Evolutionary conservation across 1,284 basidiomycete genomes (phyloP).

Genomic region (Singerocomus rubriflavus): DNA sequence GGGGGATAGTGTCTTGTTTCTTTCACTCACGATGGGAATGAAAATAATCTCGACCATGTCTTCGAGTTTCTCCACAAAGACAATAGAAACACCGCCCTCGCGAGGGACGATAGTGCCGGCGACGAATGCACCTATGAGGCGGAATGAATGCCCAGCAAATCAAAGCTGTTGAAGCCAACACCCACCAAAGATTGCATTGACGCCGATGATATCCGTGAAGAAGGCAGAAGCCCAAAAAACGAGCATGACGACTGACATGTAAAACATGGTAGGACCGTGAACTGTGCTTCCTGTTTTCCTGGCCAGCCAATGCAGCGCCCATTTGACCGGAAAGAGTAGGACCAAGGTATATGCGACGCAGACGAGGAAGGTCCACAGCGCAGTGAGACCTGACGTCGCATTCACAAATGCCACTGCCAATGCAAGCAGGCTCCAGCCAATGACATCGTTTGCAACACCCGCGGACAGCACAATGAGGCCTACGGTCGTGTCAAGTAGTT

Average conservation of each 20-base stretch:
- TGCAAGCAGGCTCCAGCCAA: slow-evolving; percentile 77
- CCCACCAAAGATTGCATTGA: slow-evolving; percentile 85
- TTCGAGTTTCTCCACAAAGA: slow-evolving; percentile 78
- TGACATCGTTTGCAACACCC: slow-evolving; percentile 88
- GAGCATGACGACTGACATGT: slow-evolving; percentile 78
- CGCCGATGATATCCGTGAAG: slow-evolving; percentile 92
- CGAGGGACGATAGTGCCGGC: slow-evolving; percentile 91
- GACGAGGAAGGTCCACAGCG: slow-evolving; percentile 78
- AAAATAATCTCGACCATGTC: slow-evolving; percentile 82
- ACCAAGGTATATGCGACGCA: slow-evolving; percentile 82
- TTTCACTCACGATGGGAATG: slow-evolving; percentile 69
- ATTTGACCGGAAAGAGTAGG: slow-evolving; percentile 72
- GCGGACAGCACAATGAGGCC: slow-evolving; percentile 92
- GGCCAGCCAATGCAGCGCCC: slow-evolving; percentile 67
- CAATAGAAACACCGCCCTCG: slow-evolving; percentile 80
- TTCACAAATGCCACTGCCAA: slow-evolving; percentile 91
- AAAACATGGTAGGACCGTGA: slow-evolving; percentile 72
- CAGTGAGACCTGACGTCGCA: slow-evolving; percentile 68
- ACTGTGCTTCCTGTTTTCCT: slow-evolving; percentile 77
- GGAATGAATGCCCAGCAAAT: slow-evolving; percentile 13
- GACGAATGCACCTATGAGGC: slow-evolving; percentile 71
- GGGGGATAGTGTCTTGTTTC: not conserved
- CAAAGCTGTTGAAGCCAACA: not conserved
- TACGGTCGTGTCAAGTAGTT: slow-evolving; percentile 88
- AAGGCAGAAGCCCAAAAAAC: slow-evolving; percentile 85